Percentiles rank a stretch among this genome's conserved stretches.
phyloP scores from a whole-genome alignment of 2,329 filamentous ascomycete genomes.

The Stylonectria norvegica region DNA sequence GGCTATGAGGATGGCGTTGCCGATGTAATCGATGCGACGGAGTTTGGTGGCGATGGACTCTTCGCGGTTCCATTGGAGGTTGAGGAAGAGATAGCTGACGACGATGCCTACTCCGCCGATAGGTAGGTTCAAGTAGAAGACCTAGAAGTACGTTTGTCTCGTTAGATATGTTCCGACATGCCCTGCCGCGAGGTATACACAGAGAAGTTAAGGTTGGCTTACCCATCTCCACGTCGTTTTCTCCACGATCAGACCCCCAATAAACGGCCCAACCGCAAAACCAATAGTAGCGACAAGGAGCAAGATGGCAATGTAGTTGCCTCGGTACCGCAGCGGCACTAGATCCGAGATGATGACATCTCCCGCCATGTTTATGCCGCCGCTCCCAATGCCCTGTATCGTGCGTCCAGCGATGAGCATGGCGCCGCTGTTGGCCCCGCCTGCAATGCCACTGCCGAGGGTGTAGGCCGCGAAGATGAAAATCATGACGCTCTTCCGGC shows the following conservation, averaged over 20 bases:
- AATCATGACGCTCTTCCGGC: conserved; percentile 43
- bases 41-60: conserved; percentile 28
- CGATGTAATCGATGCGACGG: conserved; percentile 41
- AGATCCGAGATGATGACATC: conserved; percentile 41
- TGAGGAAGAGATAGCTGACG: conserved; percentile 36
- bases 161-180: too few species aligned
- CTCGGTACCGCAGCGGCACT: conserved; percentile 46
- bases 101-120: conserved; percentile 33
- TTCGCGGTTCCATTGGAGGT: conserved; percentile 29
- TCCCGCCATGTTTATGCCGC: conserved; percentile 31
- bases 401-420: conserved; percentile 42
- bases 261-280: conserved; percentile 31
- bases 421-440: conserved; percentile 36
- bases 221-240: conserved; percentile 40
- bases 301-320: conserved; percentile 38
- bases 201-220: not conserved
- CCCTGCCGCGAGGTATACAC: rapidly evolving
- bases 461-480: conserved; percentile 44
- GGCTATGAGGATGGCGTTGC: conserved; percentile 41
- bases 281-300: conserved; percentile 34
- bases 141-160: conserved; percentile 11
- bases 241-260: conserved; percentile 29
- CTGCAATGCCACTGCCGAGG: conserved; percentile 48
- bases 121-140: conserved; percentile 46
- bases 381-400: conserved; percentile 42